Percentiles rank a stretch among this genome's conserved stretches.
phyloP scores from a whole-genome alignment of 441 rosid species.

The Erysimum pusillum region DNA sequence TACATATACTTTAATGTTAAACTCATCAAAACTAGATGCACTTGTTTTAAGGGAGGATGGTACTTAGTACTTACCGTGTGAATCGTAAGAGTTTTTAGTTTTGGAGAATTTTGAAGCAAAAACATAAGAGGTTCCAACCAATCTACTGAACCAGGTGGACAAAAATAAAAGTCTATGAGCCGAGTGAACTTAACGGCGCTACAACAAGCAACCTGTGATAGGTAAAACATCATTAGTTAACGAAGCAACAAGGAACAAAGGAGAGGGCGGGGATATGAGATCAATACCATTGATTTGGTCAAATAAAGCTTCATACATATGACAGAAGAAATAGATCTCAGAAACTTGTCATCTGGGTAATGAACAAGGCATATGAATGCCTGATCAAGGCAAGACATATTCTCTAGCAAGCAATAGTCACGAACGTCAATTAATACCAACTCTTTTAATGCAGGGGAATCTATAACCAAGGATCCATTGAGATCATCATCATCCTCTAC shows the following conservation, averaged over 20 bases:
- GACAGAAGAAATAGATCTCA: neutral
- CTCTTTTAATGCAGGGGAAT: neutral
- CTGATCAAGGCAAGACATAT: neutral
- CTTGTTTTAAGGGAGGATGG: neutral
- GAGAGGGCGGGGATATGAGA: neutral
- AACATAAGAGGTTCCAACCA: neutral
- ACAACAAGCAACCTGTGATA: neutral
- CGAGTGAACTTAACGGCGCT: neutral
- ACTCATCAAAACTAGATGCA: too few relatives aligned
- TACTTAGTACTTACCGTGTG: neutral
- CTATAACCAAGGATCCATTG: neutral
- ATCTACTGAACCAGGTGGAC: accelerated
- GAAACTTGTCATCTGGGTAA: neutral
- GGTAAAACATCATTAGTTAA: neutral
- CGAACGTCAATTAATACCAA: neutral
- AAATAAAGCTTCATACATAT: neutral
- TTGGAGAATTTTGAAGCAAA: too few relatives aligned
- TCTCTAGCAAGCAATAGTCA: conserved; percentile 1
- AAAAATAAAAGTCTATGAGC: neutral
- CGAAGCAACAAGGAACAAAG: neutral
- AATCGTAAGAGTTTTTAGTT: neutral
- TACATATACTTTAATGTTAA: too few relatives aligned
- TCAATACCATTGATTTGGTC: neutral
- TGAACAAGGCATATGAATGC: neutral
- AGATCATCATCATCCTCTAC: neutral